Evolutionary conservation across 1,139 yeast genomes (phyloP).

Genomic region (Komagataea norvegica): DNA sequence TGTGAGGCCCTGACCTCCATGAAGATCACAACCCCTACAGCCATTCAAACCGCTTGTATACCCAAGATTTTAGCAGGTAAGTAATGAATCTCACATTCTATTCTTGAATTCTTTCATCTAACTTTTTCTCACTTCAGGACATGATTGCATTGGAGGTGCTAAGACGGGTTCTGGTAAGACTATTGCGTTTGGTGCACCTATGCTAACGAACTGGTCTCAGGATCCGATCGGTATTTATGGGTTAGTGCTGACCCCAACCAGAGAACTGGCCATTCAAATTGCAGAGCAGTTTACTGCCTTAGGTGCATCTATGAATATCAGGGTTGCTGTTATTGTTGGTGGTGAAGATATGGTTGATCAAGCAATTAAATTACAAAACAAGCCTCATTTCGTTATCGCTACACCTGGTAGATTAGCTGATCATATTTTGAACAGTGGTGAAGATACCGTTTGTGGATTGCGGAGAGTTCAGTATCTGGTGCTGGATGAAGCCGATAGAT

Average conservation of each 20-base stretch:
- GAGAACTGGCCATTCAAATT: slow-evolving; percentile 93
- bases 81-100: too few relatives aligned
- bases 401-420: slow-evolving; percentile 98
- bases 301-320: slow-evolving; percentile 84
- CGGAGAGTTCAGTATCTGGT: slow-evolving; percentile 76
- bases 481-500: slow-evolving; percentile 93
- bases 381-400: slow-evolving; percentile 93
- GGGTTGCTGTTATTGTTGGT: slow-evolving; percentile 81
- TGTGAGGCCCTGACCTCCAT: slow-evolving; percentile 73
- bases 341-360: slow-evolving; percentile 92
- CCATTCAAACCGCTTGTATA: slow-evolving; percentile 83
- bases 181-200: slow-evolving; percentile 94
- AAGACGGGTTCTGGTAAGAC: slow-evolving; percentile 98
- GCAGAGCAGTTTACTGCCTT: slow-evolving; percentile 95
- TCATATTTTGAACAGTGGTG: slow-evolving; percentile 84
- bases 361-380: slow-evolving; percentile 70
- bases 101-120: too few relatives aligned
- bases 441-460: slow-evolving; percentile 78
- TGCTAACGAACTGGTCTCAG: slow-evolving; percentile 88
- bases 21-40: slow-evolving; percentile 80
- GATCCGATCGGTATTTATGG: slow-evolving; percentile 95
- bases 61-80: slow-evolving; percentile 69
- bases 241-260: slow-evolving; percentile 83
- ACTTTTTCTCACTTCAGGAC: too few relatives aligned
- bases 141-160: slow-evolving; percentile 97